Percentiles rank a stretch among this genome's conserved stretches.
Conservation (phyloP, 202 grass and related monocot species). For the Dendrocalamus latiflorus region DNA sequence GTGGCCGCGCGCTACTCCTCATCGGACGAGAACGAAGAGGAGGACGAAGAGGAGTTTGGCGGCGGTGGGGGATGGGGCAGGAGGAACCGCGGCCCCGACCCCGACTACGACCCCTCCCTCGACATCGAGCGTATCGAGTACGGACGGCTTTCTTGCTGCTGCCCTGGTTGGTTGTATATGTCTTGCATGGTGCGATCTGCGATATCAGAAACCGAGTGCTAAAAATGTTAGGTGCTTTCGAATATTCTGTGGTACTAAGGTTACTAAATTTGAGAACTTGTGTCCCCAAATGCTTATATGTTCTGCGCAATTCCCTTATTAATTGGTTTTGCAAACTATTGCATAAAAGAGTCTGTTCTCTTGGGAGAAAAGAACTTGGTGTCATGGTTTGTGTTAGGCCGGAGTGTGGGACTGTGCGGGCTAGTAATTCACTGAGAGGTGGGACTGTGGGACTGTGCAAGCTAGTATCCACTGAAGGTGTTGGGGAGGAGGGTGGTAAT, state of each 20-base stretch:
- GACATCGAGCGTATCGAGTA: constrained; percentile 71
- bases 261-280: no score
- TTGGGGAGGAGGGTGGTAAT: neutral
- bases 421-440: no score
- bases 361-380: no score
- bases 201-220: no score
- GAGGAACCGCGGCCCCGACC: constrained; percentile 37
- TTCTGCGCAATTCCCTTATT: no score
- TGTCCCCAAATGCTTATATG: no score
- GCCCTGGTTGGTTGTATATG: neutral
- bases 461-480: neutral
- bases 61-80: constrained; percentile 13
- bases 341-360: no score
- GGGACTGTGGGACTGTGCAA: no score
- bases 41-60: constrained; percentile 26
- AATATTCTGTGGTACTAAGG: no score
- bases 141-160: neutral
- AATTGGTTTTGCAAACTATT: no score
- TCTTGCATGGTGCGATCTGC: neutral
- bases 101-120: constrained; percentile 64
- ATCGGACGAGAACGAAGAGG: constrained; percentile 30
- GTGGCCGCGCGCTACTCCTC: constrained; percentile 55
- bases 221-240: no score
- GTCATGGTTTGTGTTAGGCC: neutral
- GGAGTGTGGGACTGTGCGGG: no score